These are phyloP conservation scores for Capronia coronata DNA, from an alignment of 2,329 filamentous ascomycete genomes.

Conservation along the genomic window DNA sequence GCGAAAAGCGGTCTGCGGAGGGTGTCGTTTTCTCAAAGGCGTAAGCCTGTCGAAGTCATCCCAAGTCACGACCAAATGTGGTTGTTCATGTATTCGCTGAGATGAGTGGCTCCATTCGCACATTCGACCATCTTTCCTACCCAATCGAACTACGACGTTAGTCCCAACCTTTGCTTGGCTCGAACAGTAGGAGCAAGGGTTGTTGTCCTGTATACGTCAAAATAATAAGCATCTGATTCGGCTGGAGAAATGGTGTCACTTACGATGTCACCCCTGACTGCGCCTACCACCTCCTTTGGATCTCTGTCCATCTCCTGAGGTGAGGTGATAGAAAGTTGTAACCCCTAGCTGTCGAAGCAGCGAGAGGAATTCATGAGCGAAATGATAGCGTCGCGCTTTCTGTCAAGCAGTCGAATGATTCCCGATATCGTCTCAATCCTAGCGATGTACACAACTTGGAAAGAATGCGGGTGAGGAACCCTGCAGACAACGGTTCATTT, in stretches of 20 bases:
- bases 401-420: too few relatives aligned
- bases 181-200: conserved; percentile 14
- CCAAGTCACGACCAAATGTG: conserved; percentile 44
- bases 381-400: too few relatives aligned
- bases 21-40: conserved; percentile 7
- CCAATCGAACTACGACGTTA: conserved; percentile 51
- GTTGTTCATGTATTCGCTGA: conserved; percentile 42
- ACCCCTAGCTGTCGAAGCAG: too few relatives aligned
- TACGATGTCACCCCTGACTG: conserved; percentile 5
- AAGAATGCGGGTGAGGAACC: too few relatives aligned
- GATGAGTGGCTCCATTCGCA: conserved; percentile 36
- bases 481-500: too few relatives aligned
- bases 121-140: conserved; percentile 45
- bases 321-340: conserved; percentile 21
- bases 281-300: not conserved
- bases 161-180: conserved; percentile 48
- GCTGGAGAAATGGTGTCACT: not conserved
- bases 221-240: not conserved
- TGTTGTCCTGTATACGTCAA: conserved; percentile 2
- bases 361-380: too few relatives aligned
- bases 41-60: conserved; percentile 31
- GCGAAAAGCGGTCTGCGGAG: conserved; percentile 22
- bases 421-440: too few relatives aligned
- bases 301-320: conserved; percentile 18
- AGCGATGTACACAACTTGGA: too few relatives aligned